A percentile compares a stretch with the other conserved stretches of the same genome.
phyloP scores from a whole-genome alignment of 257 asterid genomes.

The Ligustrum vulgare region DNA sequence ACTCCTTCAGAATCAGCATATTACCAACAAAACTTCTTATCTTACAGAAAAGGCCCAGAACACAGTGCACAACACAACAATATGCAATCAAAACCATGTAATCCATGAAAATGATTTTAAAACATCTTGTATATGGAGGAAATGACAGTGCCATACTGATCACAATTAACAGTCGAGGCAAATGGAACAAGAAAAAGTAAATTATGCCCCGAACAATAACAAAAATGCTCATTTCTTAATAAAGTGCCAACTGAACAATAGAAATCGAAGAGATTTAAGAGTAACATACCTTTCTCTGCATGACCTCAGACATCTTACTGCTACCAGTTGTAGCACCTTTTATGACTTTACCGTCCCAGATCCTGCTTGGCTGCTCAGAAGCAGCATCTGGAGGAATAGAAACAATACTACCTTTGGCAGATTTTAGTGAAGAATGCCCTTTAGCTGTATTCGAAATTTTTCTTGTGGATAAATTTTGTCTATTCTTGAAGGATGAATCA shows the following conservation, averaged over 20 bases:
- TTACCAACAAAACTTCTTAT: not conserved
- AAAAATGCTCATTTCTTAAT: not conserved
- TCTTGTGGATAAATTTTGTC: conserved; percentile 53
- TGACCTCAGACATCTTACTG: conserved; percentile 69
- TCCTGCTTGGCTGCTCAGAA: conserved; percentile 55
- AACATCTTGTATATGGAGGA: not conserved
- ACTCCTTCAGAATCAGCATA: not conserved
- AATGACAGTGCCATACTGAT: not conserved
- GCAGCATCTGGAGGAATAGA: conserved; percentile 53
- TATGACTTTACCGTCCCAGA: conserved; percentile 47
- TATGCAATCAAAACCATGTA: not conserved
- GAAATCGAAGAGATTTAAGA: conserved; percentile 18
- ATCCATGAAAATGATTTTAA: not conserved
- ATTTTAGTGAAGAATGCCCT: conserved; percentile 47
- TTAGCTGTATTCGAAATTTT: conserved; percentile 42
- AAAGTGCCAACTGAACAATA: not conserved
- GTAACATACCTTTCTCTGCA: conserved; percentile 77
- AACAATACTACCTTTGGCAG: conserved; percentile 47
- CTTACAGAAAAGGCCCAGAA: not conserved
- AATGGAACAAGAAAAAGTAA: not conserved
- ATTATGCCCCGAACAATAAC: not conserved
- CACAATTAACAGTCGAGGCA: not conserved
- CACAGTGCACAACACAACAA: not conserved
- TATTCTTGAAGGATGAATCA: conserved; percentile 57
- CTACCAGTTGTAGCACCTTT: conserved; percentile 59